Conservation (phyloP, 1,284 basidiomycete species). For the Leucocoprinus gongylophorus region DNA sequence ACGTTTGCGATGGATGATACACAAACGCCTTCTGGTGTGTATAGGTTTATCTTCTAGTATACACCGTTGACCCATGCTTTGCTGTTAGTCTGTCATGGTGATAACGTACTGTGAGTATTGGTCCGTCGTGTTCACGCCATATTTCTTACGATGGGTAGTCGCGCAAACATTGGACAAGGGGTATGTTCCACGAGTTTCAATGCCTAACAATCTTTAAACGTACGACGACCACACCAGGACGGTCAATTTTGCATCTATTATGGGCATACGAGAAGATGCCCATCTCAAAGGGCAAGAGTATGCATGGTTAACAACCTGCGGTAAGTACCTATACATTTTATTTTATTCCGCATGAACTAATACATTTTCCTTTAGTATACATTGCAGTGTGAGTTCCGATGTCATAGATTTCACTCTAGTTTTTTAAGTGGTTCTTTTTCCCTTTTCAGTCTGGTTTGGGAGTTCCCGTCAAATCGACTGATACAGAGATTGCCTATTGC, state of each 20-base stretch:
- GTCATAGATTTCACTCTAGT: neutral
- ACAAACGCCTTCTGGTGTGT: constrained; percentile 43
- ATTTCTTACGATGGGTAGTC: constrained; percentile 19
- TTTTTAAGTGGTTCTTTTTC: constrained; percentile 1
- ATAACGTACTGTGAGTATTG: constrained; percentile 40
- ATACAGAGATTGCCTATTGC: constrained; percentile 43
- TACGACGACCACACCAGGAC: constrained; percentile 25
- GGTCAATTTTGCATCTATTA: constrained; percentile 49
- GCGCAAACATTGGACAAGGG: constrained; percentile 48
- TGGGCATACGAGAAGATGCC: constrained; percentile 44
- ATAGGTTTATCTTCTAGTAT: neutral
- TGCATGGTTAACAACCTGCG: constrained; percentile 45
- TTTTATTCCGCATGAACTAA: constrained; percentile 15
- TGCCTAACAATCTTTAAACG: neutral
- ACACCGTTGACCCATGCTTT: neutral
- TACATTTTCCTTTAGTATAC: constrained; percentile 29
- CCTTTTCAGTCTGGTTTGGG: constrained; percentile 35
- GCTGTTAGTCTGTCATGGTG: constrained; percentile 39
- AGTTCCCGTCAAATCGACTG: constrained; percentile 44
- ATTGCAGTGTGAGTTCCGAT: constrained; percentile 31
- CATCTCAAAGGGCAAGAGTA: constrained; percentile 44
- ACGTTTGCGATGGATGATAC: constrained; percentile 42
- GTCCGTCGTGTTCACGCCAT: neutral
- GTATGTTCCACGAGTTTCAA: constrained; percentile 16
- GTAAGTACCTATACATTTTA: constrained; percentile 13